These are phyloP conservation scores for Aspergillus sp. DNA, from an alignment of 2,329 filamentous ascomycete species.

Conservation along the genomic window DNA sequence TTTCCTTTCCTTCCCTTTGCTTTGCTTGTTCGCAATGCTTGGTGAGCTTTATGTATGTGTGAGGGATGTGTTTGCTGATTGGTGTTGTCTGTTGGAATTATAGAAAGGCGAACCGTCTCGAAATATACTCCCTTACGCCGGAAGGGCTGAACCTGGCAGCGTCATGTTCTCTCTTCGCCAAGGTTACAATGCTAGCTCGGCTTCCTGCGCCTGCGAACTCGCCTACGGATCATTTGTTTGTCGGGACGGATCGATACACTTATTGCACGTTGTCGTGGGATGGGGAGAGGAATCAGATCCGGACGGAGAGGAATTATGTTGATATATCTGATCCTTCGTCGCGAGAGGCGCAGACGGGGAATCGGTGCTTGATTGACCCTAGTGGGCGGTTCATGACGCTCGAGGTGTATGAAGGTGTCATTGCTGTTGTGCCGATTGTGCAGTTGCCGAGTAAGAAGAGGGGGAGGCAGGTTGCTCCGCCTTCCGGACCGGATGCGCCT, in stretches of 20 bases:
- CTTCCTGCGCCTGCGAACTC: conserved; percentile 64
- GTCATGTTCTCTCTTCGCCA: conserved; percentile 77
- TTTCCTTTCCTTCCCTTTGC: neutral
- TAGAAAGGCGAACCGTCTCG: conserved; percentile 81
- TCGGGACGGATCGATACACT: conserved; percentile 85
- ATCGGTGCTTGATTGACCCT: conserved; percentile 82
- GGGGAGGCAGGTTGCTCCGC: conserved; percentile 28
- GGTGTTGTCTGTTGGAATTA: neutral
- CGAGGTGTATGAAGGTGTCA: conserved; percentile 68
- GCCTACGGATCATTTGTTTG: conserved; percentile 79
- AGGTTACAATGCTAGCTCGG: conserved; percentile 74
- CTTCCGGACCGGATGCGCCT: conserved; percentile 28
- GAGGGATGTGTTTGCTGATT: conserved; percentile 13
- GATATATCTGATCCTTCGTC: conserved; percentile 63
- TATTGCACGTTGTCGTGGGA: conserved; percentile 94
- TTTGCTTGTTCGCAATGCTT: neutral
- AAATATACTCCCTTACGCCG: conserved; percentile 72
- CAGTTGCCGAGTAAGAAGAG: conserved; percentile 55
- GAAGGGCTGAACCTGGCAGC: conserved; percentile 64
- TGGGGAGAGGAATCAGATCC: conserved; percentile 52
- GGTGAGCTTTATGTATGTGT: neutral
- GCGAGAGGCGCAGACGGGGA: conserved; percentile 77
- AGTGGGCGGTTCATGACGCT: conserved; percentile 68
- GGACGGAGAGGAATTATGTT: conserved; percentile 60
- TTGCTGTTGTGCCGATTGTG: conserved; percentile 65